phyloP scores from a whole-genome alignment of 2,329 filamentous ascomycete genomes.

The Aspergillus sp. region DNA sequence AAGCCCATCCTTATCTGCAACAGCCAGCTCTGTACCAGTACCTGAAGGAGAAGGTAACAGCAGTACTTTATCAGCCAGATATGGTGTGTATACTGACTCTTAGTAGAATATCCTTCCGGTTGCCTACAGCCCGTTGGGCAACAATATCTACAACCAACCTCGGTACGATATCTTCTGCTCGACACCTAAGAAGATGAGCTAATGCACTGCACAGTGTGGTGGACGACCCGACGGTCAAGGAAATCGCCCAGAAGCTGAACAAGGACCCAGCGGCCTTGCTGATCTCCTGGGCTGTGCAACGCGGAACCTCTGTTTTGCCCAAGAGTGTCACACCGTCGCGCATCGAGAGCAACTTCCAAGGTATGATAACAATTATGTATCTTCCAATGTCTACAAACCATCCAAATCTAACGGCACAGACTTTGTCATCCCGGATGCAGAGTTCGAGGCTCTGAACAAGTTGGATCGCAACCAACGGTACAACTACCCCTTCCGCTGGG shows the following conservation, averaged over 20 bases:
- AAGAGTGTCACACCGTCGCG: constrained; percentile 55
- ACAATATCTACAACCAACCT: constrained; percentile 37
- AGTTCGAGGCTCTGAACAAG: constrained; percentile 33
- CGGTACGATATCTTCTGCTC: constrained; percentile 20
- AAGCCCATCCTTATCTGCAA: constrained; percentile 66
- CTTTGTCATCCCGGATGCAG: constrained; percentile 34
- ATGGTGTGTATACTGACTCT: background rate
- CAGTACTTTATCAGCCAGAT: too few species aligned
- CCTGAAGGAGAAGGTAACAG: constrained; percentile 51
- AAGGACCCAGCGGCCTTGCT: constrained; percentile 57
- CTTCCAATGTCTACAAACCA: too few species aligned
- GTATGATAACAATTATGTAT: constrained; percentile 23
- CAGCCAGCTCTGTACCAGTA: constrained; percentile 54
- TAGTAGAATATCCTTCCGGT: constrained; percentile 48
- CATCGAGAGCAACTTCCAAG: constrained; percentile 51
- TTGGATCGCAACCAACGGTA: constrained; percentile 38
- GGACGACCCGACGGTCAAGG: constrained; percentile 58
- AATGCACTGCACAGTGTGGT: constrained; percentile 48
- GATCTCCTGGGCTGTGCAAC: constrained; percentile 55
- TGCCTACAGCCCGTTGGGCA: constrained; percentile 62
- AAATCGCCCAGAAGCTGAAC: constrained; percentile 62
- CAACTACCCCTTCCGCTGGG: constrained; percentile 39
- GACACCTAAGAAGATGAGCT: background rate
- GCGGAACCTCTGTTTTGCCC: constrained; percentile 54
- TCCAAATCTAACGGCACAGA: constrained; percentile 16